Base-by-base conservation (phyloP, 192 early-diverging fungal species). In the Umbelopsis vinacea region DNA sequence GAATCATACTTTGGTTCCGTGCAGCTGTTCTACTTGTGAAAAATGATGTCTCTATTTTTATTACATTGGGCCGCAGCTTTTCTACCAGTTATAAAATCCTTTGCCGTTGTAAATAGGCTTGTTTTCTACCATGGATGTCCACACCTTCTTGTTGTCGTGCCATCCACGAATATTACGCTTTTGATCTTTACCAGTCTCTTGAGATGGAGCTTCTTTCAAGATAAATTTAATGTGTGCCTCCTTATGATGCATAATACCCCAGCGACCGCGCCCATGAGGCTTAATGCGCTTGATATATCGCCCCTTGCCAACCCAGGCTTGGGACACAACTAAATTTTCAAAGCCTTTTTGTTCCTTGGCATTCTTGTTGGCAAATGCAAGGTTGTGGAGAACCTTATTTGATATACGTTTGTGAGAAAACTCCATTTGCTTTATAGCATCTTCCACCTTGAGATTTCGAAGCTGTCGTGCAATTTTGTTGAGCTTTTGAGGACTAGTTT, bases 231-330 rank as follows among this genome's bases (percentile, higher is more conserved):
- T 82, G 69, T 96, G 94, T 9, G 93, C 86, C 21, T 82, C 83
- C 21, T 92, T 93, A 33, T 86, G 86, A 74, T 91, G 86, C 80
- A 94, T 91, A 12, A 90, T 79, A 47, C 93, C 94, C 55, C 89
- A 87, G 46, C 94, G 79, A 12, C 95, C 95, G 29, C 94, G 78
- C 2, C 89, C 95, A 73, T 93, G 91, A 60, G 85, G 85, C 72
- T 91, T 89, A 35, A 94, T 68, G n/a, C 93, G 83, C 73, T 90
- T 92, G 8, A 88, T 73, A 73, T 87, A 95, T 37, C 76, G 66
- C 5, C 94, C 95, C 79, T 96, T 96, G 5, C 97, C 97, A 23
- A 96, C 93, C 81, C 92, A 94, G 4, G 92, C 92, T 75, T 90
- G 86, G 68, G 89, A 87, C 84, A 86, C 79, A 53, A 93, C 77